Evolutionary conservation across 2,329 filamentous ascomycete genomes (phyloP), one percentile per base, ranked within the genome.

Genomic region (Alternaria hordeiaustralica): DNA sequence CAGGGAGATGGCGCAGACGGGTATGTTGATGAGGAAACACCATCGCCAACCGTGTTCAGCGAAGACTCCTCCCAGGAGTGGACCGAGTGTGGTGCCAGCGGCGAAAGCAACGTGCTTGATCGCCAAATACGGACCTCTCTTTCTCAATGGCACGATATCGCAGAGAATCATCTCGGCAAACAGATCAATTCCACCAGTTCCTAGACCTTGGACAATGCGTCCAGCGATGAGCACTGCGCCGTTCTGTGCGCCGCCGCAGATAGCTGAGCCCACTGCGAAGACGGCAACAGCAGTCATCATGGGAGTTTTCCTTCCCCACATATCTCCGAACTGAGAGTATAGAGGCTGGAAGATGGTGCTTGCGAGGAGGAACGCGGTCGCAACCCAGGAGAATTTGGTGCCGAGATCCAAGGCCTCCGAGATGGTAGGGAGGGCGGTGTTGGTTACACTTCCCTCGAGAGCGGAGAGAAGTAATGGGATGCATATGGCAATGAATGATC

Each of bases 141-240:
- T 69, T 4, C 72, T 63, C 25, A 87, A 73, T 0, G 85, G 82
- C 0, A 87, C 81, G 4, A 87, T 71, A 59, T 87, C 86, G 23
- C 80, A 84, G 8, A 86, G 77, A 18, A 88, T 81, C 55, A 87
- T 80, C 23, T 84, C 82, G 5, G 82, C 77, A 3, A 87, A 74
- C 44, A 84, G 71, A 54, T 79, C 80, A 65, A 84, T 80, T 0
- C 84, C 85, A 2, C 82, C 84, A 2, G 76, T 81, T 0, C 84
- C 85, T 2, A 85, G 69, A 0, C 88, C 88, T 60, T 89, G 87
- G 1, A 90, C 73, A 0, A 82, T 81, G 1, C 87, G 82, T n/a
- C 86, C 86, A 64, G 80, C 82, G 13, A 90, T 87, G 3, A 91
- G 77, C 71, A 84, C 83, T 0, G 66, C 70, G 1, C 77, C 78